A percentile compares a stretch with the other conserved stretches of the same genome.
Evolutionary conservation across 202 grass and related monocot species (phyloP).

Genomic region (Alloteropsis angusta): DNA sequence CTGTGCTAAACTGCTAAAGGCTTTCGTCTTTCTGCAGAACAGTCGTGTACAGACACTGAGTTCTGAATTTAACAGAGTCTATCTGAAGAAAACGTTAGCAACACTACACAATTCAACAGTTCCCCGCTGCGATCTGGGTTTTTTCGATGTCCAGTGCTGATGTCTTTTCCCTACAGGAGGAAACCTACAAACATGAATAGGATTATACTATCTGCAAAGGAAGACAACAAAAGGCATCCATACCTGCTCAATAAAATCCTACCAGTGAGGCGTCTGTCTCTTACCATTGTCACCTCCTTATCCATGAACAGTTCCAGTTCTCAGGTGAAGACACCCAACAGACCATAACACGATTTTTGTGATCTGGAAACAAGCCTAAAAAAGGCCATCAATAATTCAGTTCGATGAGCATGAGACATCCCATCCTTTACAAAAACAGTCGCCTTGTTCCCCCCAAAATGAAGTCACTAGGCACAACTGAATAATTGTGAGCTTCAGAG

Average conservation of each 20-base stretch:
- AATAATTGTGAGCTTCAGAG: not conserved
- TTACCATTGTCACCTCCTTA: slow-evolving; percentile 1
- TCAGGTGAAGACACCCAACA: not conserved
- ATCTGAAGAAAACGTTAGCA: not conserved
- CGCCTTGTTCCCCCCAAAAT: not conserved
- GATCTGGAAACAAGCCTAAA: not conserved
- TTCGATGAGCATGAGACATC: not conserved
- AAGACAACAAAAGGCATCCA: slow-evolving; percentile 3
- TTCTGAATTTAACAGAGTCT: not conserved
- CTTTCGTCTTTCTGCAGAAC: not conserved
- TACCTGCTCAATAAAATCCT: not conserved
- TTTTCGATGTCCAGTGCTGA: not conserved
- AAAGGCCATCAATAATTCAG: not conserved
- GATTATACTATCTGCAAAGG: not conserved
- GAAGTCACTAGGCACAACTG: not conserved
- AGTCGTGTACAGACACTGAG: not conserved
- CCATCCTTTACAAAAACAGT: not conserved
- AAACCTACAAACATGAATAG: not conserved
- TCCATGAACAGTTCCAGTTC: not conserved
- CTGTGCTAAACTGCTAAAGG: not conserved
- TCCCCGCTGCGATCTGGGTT: not conserved
- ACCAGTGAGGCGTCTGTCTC: not conserved
- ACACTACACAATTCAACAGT: not conserved
- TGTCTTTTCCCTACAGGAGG: not conserved
- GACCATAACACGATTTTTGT: not conserved